These are phyloP conservation scores for Thielaviopsis euricoi DNA, from an alignment of 2,329 filamentous ascomycete genomes.

Conservation along the genomic window DNA sequence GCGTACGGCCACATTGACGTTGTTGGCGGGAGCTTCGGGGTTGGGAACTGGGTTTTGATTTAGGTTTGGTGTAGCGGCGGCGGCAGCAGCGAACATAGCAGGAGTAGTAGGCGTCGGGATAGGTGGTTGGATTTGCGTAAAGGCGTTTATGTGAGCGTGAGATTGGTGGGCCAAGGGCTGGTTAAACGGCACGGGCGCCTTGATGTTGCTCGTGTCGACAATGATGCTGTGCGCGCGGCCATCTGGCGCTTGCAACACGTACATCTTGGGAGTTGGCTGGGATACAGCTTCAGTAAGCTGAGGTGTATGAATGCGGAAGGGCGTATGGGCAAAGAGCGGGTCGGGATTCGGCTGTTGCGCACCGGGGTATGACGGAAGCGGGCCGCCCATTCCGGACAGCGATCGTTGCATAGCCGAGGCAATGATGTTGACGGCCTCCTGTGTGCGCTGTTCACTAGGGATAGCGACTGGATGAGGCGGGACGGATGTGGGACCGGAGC, in stretches of 20 bases:
- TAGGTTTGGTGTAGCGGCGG: background rate
- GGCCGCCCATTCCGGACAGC: background rate
- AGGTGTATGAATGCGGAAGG: conserved; percentile 6
- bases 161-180: too few relatives aligned
- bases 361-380: background rate
- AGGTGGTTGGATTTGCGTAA: background rate
- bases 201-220: conserved; percentile 3
- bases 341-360: background rate
- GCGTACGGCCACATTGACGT: background rate
- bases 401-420: conserved; percentile 8
- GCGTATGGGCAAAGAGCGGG: conserved; percentile 1
- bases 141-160: background rate
- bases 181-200: background rate
- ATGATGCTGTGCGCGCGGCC: conserved; percentile 5
- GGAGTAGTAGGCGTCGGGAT: conserved; percentile 1
- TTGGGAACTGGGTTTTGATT: background rate
- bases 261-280: conserved; percentile 1
- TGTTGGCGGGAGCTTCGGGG: background rate
- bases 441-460: conserved; percentile 2
- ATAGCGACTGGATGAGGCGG: background rate
- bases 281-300: background rate
- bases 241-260: conserved; percentile 5
- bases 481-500: background rate
- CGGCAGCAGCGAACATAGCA: background rate
- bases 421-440: conserved; percentile 11